These are phyloP conservation scores for Cucumis cinereus DNA, from an alignment of 306 rosid species.

Conservation along the genomic window DNA sequence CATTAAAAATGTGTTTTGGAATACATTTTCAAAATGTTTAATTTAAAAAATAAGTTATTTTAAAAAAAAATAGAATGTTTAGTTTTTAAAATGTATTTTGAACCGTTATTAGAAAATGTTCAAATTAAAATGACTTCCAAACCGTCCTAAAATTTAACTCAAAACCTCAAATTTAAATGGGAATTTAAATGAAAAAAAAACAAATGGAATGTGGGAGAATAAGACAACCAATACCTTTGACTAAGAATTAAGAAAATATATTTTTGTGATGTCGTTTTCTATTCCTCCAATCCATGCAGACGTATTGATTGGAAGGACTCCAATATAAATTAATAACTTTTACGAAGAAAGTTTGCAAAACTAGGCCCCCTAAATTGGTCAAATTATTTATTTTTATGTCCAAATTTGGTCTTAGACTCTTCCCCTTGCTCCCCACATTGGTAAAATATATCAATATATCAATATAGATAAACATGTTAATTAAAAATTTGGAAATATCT, in stretches of 20 bases:
- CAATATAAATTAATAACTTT: neutral
- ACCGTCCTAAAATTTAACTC: neutral
- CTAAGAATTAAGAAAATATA: slow-evolving; percentile 1
- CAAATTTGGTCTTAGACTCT: neutral
- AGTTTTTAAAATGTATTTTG: too few relatives aligned
- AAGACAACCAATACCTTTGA: neutral
- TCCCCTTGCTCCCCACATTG: neutral
- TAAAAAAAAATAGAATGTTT: too few relatives aligned
- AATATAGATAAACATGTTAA: neutral
- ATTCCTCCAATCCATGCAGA: neutral
- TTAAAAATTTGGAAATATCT: neutral
- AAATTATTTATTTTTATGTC: neutral
- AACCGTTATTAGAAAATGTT: too few relatives aligned
- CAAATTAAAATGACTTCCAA: too few relatives aligned
- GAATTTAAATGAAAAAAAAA: neutral
- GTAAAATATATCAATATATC: neutral
- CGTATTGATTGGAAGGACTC: neutral
- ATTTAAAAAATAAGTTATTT: too few relatives aligned
- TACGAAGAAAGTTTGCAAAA: neutral
- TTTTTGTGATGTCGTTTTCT: slow-evolving; percentile 2
- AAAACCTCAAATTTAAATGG: neutral
- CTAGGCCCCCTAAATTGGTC: neutral
- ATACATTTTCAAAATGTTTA: too few relatives aligned
- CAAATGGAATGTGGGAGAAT: neutral
- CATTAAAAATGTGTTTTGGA: neutral